phyloP scores from a whole-genome alignment of 2,329 filamentous ascomycete species.

The Venturiaceae sp. region DNA sequence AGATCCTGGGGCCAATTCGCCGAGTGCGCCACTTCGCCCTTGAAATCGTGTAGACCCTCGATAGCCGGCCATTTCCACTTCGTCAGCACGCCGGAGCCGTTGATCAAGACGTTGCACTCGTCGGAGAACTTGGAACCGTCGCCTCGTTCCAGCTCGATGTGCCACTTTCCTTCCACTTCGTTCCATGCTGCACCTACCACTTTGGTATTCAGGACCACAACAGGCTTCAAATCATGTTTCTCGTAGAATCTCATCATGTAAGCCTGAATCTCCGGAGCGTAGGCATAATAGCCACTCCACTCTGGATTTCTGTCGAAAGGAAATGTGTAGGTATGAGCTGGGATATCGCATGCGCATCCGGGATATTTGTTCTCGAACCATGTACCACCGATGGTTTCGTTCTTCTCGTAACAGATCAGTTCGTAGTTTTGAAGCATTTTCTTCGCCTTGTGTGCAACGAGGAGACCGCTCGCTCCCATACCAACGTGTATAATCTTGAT shows the following conservation, averaged over 20 bases:
- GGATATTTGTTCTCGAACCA: conserved; percentile 1
- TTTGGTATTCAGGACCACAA: not conserved
- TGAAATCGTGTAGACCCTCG: not conserved
- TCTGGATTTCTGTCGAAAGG: conserved; percentile 4
- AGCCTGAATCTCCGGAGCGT: not conserved
- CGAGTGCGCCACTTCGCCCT: not conserved
- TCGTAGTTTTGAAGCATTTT: conserved; percentile 3
- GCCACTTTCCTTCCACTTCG: conserved; percentile 37
- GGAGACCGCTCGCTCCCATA: not conserved
- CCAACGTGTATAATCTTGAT: conserved; percentile 4
- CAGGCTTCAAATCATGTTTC: conserved; percentile 5
- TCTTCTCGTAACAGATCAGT: conserved; percentile 2
- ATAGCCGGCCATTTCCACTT: conserved; percentile 37
- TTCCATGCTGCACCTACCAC: conserved; percentile 29
- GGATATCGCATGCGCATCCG: conserved; percentile 7
- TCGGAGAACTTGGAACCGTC: conserved; percentile 33
- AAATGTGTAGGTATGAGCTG: conserved; percentile 3
- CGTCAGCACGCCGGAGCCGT: conserved; percentile 50
- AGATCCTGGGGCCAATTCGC: not conserved
- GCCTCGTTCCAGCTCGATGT: conserved; percentile 41
- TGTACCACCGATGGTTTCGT: not conserved
- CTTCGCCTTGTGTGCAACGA: not conserved
- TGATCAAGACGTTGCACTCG: conserved; percentile 37
- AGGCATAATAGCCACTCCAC: conserved; percentile 5
- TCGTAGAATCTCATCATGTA: conserved; percentile 1